Evolutionary conservation across 257 asterid genomes (phyloP).

Genomic region (Solanum piurae): DNA sequence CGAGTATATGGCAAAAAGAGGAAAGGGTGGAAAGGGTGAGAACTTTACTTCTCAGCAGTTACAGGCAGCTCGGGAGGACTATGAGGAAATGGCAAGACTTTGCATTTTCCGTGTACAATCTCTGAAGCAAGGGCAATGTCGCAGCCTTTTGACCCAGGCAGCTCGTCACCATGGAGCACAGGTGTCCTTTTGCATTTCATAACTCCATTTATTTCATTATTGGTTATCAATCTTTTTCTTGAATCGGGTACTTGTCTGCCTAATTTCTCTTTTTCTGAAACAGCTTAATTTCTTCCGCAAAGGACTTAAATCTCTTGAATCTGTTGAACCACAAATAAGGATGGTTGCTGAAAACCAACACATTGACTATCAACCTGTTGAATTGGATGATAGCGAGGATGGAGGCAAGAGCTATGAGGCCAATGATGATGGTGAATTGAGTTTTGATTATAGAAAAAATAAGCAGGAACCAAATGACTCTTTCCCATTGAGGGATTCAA

Average conservation of each 20-base stretch:
- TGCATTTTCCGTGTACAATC: constrained; percentile 91
- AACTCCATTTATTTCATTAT: neutral
- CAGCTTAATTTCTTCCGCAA: constrained; percentile 78
- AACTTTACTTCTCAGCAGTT: constrained; percentile 57
- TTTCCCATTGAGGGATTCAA: constrained; percentile 38
- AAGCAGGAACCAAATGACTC: constrained; percentile 46
- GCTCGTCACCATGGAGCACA: constrained; percentile 96
- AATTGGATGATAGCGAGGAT: constrained; percentile 39
- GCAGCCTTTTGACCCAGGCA: constrained; percentile 87
- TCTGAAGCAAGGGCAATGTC: constrained; percentile 88
- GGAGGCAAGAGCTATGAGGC: constrained; percentile 45
- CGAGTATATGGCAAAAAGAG: constrained; percentile 70
- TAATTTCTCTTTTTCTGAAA: constrained; percentile 10
- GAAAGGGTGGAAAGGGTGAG: constrained; percentile 78
- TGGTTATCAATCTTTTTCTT: neutral
- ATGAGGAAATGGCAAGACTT: constrained; percentile 74
- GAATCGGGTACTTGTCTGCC: constrained; percentile 3
- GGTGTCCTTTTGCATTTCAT: constrained; percentile 26
- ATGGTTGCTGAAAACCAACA: constrained; percentile 70
- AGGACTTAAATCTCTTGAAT: constrained; percentile 81
- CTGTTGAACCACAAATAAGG: constrained; percentile 68
- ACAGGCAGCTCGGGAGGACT: constrained; percentile 75
- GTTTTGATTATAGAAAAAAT: constrained; percentile 54
- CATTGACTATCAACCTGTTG: constrained; percentile 66
- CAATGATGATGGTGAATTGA: constrained; percentile 54